Conservation (phyloP, 805 yeast genomes). For the Sugiyamaella marilandica region DNA sequence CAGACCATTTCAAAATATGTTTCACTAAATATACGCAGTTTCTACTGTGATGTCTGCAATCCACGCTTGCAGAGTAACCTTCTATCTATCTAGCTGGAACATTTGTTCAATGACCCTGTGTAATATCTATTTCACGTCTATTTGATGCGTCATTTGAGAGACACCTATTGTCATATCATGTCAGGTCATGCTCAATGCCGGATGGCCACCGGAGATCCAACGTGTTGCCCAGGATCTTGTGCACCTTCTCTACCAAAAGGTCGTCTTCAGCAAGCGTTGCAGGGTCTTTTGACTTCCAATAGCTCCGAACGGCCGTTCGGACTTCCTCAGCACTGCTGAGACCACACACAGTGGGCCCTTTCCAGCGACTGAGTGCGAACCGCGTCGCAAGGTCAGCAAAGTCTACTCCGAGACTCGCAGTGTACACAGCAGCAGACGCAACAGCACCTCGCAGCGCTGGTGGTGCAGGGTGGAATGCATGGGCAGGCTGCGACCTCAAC, state of each 20-base stretch:
- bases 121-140: neutral
- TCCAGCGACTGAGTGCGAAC: constrained; percentile 65
- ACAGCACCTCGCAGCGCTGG: constrained; percentile 46
- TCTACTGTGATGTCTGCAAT: too few species aligned
- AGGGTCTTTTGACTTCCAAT: constrained; percentile 42
- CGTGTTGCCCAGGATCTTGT: constrained; percentile 44
- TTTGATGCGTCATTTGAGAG: neutral
- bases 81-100: too few species aligned
- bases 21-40: too few species aligned
- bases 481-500: constrained; percentile 61
- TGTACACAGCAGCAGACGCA: constrained; percentile 41
- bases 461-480: constrained; percentile 77
- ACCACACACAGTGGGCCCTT: constrained; percentile 73
- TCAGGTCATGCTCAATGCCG: constrained; percentile 34
- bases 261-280: constrained; percentile 41
- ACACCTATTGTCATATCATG: too few species aligned
- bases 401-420: constrained; percentile 48
- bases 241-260: constrained; percentile 40
- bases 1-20: too few species aligned
- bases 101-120: too few species aligned
- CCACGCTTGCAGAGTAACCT: too few species aligned
- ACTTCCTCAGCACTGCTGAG: constrained; percentile 63
- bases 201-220: constrained; percentile 64
- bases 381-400: constrained; percentile 79
- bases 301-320: constrained; percentile 54